Conservation (phyloP, 2,329 filamentous ascomycete genomes). For the Helotiales sp. region DNA sequence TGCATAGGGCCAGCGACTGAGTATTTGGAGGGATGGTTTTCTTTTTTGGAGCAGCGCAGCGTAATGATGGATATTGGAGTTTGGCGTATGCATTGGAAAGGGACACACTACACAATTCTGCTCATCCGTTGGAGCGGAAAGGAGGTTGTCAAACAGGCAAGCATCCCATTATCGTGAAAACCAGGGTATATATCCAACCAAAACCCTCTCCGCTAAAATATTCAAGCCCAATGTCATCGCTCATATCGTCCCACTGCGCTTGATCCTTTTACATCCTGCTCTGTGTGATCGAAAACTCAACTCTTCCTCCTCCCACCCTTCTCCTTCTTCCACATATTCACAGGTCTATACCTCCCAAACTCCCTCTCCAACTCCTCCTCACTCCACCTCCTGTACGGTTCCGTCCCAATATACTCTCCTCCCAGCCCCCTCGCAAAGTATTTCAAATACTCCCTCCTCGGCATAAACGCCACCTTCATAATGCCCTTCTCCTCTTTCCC, state of each 20-base stretch:
- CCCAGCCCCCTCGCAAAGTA: slow-evolving; percentile 32
- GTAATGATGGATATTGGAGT: neutral
- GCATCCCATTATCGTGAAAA: slow-evolving; percentile 1
- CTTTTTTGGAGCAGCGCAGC: neutral
- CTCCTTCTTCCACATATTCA: slow-evolving; percentile 9
- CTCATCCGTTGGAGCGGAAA: neutral
- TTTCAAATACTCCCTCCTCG: slow-evolving; percentile 32
- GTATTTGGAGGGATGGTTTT: neutral
- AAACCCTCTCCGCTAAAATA: neutral
- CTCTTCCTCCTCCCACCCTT: neutral
- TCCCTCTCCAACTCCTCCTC: slow-evolving; percentile 32
- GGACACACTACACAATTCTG: neutral
- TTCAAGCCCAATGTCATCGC: neutral
- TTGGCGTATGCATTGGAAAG: neutral
- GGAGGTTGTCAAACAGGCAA: neutral
- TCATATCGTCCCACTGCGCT: neutral
- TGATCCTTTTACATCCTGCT: neutral
- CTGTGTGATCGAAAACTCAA: neutral
- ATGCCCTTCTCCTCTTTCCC: slow-evolving; percentile 20
- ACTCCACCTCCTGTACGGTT: slow-evolving; percentile 31
- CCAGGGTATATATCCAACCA: slow-evolving; percentile 1
- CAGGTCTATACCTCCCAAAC: slow-evolving; percentile 30
- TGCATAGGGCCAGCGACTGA: slow-evolving; percentile 18
- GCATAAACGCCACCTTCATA: slow-evolving; percentile 35
- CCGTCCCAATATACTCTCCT: slow-evolving; percentile 32